Conservation (phyloP, 352 stramenopile species). For the Globisporangium cystogenes region DNA sequence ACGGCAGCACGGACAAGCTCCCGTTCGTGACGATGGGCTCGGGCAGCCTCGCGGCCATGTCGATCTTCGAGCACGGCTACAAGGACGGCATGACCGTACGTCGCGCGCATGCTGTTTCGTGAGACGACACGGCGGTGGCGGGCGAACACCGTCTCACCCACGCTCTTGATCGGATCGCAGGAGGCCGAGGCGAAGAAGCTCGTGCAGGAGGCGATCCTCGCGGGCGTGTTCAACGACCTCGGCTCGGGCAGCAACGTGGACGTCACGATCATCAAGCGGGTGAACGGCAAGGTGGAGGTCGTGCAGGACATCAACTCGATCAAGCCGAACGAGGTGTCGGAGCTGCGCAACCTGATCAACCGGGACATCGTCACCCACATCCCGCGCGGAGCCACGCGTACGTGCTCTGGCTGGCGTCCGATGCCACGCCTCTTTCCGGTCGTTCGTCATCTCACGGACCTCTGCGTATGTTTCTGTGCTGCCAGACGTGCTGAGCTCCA, state of each 20-base stretch:
- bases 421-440: too few relatives aligned
- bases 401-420: slow-evolving; percentile 16
- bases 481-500: slow-evolving; percentile 62
- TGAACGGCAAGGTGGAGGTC: slow-evolving; percentile 78
- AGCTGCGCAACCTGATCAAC: slow-evolving; percentile 84
- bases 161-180: slow-evolving; percentile 12
- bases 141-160: background rate
- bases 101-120: background rate
- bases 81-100: slow-evolving; percentile 91
- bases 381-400: slow-evolving; percentile 76
- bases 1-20: slow-evolving; percentile 96
- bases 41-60: slow-evolving; percentile 98
- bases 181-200: slow-evolving; percentile 96
- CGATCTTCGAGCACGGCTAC: slow-evolving; percentile 94
- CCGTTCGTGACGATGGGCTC: slow-evolving; percentile 98
- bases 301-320: slow-evolving; percentile 91
- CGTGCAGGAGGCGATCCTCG: slow-evolving; percentile 94
- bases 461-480: too few relatives aligned
- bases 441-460: too few relatives aligned
- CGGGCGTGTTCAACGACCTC: slow-evolving; percentile 98
- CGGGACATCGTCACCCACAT: slow-evolving; percentile 82
- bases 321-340: slow-evolving; percentile 89
- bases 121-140: background rate
- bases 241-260: slow-evolving; percentile 97
- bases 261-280: slow-evolving; percentile 92